Conservation (phyloP, 495 filamentous ascomycete species). For the Penicillium canescens region DNA sequence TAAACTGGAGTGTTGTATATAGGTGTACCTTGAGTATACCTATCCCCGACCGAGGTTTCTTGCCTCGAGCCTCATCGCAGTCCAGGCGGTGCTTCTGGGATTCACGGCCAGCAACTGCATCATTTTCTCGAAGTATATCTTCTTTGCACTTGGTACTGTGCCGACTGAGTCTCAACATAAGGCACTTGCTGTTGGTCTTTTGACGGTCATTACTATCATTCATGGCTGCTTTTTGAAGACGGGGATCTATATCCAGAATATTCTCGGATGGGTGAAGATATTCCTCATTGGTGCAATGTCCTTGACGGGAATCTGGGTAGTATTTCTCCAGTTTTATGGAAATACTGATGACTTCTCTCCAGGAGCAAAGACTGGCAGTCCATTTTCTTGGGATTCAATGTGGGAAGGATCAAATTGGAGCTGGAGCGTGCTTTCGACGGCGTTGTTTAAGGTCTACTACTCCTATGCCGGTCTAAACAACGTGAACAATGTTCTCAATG, state of each 20-base stretch:
- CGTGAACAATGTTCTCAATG: slow-evolving; percentile 74
- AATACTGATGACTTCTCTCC: slow-evolving; percentile 16
- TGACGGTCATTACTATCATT: slow-evolving; percentile 37
- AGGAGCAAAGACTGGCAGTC: background rate
- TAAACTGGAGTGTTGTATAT: slow-evolving; percentile 1
- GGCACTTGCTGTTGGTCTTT: slow-evolving; percentile 33
- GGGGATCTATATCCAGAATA: slow-evolving; percentile 47
- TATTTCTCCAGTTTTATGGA: slow-evolving; percentile 30
- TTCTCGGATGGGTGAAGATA: slow-evolving; percentile 49
- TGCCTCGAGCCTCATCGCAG: slow-evolving; percentile 65
- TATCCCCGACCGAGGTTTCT: slow-evolving; percentile 70
- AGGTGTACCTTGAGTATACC: slow-evolving; percentile 73
- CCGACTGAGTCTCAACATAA: slow-evolving; percentile 40
- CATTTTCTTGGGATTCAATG: slow-evolving; percentile 34
- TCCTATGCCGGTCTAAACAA: slow-evolving; percentile 69
- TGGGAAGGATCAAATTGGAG: slow-evolving; percentile 49
- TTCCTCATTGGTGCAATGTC: slow-evolving; percentile 45
- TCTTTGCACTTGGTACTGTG: slow-evolving; percentile 37
- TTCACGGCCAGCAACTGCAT: slow-evolving; percentile 59
- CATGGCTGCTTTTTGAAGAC: slow-evolving; percentile 39
- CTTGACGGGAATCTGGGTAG: slow-evolving; percentile 43
- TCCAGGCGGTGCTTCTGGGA: slow-evolving; percentile 67
- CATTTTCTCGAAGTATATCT: slow-evolving; percentile 44
- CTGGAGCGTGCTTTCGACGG: slow-evolving; percentile 56
- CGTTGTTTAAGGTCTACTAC: slow-evolving; percentile 73